phyloP scores from a whole-genome alignment of 2,329 filamentous ascomycete species.

The Conoideocrella luteorostrata region DNA sequence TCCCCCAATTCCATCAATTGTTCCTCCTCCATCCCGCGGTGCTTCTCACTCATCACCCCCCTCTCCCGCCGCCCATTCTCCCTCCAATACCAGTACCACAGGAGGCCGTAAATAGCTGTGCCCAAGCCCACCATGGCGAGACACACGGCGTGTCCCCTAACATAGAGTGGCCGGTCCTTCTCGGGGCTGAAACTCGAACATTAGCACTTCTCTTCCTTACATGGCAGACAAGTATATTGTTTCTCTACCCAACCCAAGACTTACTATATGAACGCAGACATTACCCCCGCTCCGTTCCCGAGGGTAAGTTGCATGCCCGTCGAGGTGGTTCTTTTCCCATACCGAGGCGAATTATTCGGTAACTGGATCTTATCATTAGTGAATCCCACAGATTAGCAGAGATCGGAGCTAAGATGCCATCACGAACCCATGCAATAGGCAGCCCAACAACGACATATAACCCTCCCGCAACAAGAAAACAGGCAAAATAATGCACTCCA shows the following conservation, averaged over 20 bases:
- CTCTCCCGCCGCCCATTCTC: constrained; percentile 40
- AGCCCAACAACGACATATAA: constrained; percentile 57
- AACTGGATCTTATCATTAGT: constrained; percentile 24
- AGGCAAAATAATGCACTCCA: constrained; percentile 66
- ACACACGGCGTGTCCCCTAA: constrained; percentile 55
- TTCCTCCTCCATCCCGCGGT: constrained; percentile 36
- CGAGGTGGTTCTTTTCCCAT: constrained; percentile 68
- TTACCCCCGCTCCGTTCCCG: constrained; percentile 65
- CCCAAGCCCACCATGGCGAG: constrained; percentile 51
- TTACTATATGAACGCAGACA: constrained; percentile 61
- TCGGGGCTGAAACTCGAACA: too few species aligned
- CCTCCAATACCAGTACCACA: constrained; percentile 46
- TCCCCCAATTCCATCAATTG: constrained; percentile 46
- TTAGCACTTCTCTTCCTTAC: too few species aligned
- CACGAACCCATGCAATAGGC: constrained; percentile 46
- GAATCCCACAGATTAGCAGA: not conserved
- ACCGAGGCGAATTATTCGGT: constrained; percentile 64
- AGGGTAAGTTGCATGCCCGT: constrained; percentile 65
- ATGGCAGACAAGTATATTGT: too few species aligned
- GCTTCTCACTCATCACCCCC: constrained; percentile 30
- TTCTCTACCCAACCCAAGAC: constrained; percentile 10
- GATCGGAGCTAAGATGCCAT: not conserved
- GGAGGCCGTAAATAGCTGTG: constrained; percentile 42
- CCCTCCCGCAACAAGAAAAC: constrained; percentile 68
- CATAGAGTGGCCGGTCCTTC: constrained; percentile 48